phyloP scores from a whole-genome alignment of 1,284 basidiomycete species.

The Fomitopsis schrenkii region DNA sequence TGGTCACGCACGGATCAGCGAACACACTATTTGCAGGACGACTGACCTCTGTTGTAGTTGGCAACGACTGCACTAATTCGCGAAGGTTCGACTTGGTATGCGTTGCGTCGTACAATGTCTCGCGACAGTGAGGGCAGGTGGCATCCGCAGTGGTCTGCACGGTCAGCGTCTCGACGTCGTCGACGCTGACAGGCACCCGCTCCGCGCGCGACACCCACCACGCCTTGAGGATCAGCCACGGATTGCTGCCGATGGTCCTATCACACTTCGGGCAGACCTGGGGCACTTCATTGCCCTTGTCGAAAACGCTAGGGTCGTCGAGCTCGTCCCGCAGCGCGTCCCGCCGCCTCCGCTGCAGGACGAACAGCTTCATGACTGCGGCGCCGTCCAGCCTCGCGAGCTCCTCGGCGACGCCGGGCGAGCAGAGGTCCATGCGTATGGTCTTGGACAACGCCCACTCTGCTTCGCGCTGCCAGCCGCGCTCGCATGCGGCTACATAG shows the following conservation, averaged over 20 bases:
- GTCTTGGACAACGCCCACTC: conserved; percentile 41
- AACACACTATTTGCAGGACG: neutral
- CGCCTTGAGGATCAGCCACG: conserved; percentile 1
- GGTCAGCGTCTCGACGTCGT: neutral
- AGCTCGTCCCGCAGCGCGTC: conserved; percentile 15
- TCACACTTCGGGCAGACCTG: neutral
- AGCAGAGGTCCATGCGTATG: conserved; percentile 38
- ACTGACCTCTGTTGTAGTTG: conserved; percentile 13
- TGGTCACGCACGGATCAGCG: no score
- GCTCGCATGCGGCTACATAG: conserved; percentile 50
- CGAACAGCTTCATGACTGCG: conserved; percentile 14
- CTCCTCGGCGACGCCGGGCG: conserved; percentile 22
- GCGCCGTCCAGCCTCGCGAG: conserved; percentile 14
- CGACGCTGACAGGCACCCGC: neutral
- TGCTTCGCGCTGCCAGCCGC: conserved; percentile 50
- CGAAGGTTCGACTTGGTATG: conserved; percentile 13
- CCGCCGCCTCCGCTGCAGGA: conserved; percentile 18
- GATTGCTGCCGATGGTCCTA: conserved; percentile 8
- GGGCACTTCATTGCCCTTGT: neutral
- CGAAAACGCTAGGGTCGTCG: conserved; percentile 9
- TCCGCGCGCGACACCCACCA: neutral
- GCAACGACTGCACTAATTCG: conserved; percentile 11
- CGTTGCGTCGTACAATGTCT: conserved; percentile 13
- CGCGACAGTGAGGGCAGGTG: conserved; percentile 13
- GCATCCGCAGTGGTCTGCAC: neutral